Evolutionary conservation across 2,329 filamentous ascomycete genomes (phyloP).

Genomic region (Neurospora sp.): DNA sequence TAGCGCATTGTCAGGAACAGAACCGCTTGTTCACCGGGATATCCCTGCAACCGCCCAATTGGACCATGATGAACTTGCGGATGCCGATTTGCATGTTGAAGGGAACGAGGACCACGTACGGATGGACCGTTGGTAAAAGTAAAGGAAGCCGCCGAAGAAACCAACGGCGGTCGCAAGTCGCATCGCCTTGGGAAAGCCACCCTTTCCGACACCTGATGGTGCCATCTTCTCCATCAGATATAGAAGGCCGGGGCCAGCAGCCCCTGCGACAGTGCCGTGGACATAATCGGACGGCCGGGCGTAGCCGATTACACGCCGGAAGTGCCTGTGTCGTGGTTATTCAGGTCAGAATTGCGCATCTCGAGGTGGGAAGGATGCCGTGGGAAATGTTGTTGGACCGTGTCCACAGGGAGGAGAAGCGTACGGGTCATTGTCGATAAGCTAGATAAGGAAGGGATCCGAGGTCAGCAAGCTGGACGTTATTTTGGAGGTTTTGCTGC

Average conservation of each 20-base stretch:
- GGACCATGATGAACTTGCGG: neutral
- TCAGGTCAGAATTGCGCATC: constrained; percentile 18
- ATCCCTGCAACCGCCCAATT: neutral
- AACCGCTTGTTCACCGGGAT: neutral
- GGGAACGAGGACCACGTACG: constrained; percentile 47
- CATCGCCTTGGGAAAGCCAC: constrained; percentile 75
- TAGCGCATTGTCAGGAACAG: neutral
- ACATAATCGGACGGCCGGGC: constrained; percentile 77
- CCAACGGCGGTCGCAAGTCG: constrained; percentile 67
- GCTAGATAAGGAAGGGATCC: constrained; percentile 38
- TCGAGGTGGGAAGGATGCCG: neutral
- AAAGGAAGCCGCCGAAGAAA: constrained; percentile 67
- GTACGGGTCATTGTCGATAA: constrained; percentile 99
- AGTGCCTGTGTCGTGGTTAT: constrained; percentile 51
- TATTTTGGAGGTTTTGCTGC: neutral
- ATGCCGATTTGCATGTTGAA: neutral
- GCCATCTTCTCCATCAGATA: constrained; percentile 73
- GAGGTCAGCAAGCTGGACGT: neutral
- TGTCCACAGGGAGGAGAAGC: constrained; percentile 23
- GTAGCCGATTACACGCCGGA: constrained; percentile 83
- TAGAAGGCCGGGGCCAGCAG: constrained; percentile 65
- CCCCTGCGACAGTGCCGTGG: constrained; percentile 56
- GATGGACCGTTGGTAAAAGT: constrained; percentile 75
- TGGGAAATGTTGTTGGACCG: constrained; percentile 2
- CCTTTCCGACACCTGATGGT: constrained; percentile 74